Conservation (phyloP, 2,329 filamentous ascomycete genomes). For the Cordyceps javanica region DNA sequence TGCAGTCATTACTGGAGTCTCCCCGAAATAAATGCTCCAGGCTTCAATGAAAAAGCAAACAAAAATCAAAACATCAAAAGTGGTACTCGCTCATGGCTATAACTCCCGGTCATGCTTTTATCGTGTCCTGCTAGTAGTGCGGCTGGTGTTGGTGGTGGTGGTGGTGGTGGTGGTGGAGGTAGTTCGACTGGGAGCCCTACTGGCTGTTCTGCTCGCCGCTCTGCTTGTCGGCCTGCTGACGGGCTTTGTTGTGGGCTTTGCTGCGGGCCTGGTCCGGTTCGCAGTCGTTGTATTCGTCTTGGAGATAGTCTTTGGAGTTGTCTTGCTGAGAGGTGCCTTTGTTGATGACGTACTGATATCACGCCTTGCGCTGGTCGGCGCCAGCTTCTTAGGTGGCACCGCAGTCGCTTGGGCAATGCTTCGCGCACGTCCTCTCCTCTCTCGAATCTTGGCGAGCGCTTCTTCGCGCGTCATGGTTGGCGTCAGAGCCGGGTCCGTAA, state of each 20-base stretch:
- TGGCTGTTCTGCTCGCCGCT: not conserved
- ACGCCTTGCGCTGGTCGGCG: conserved; percentile 37
- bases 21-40: not conserved
- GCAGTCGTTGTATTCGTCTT: not conserved
- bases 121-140: conserved; percentile 8
- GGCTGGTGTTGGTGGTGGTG: not conserved
- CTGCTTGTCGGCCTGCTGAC: conserved; percentile 8
- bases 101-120: conserved; percentile 1
- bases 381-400: conserved; percentile 42
- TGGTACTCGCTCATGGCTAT: conserved; percentile 1
- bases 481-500: conserved; percentile 52
- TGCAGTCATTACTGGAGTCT: conserved; percentile 5
- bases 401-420: conserved; percentile 61
- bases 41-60: conserved; percentile 1
- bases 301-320: conserved; percentile 1
- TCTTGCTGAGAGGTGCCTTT: conserved; percentile 17
- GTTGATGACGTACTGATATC: conserved; percentile 43
- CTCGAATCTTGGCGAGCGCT: conserved; percentile 68
- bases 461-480: conserved; percentile 67
- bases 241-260: not conserved
- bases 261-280: not conserved
- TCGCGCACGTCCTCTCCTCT: conserved; percentile 63
- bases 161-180: not conserved
- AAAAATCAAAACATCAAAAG: conserved; percentile 1
- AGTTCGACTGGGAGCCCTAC: not conserved